Conservation (phyloP, 352 stramenopile genomes). For the Globisporangium carolinianum region DNA sequence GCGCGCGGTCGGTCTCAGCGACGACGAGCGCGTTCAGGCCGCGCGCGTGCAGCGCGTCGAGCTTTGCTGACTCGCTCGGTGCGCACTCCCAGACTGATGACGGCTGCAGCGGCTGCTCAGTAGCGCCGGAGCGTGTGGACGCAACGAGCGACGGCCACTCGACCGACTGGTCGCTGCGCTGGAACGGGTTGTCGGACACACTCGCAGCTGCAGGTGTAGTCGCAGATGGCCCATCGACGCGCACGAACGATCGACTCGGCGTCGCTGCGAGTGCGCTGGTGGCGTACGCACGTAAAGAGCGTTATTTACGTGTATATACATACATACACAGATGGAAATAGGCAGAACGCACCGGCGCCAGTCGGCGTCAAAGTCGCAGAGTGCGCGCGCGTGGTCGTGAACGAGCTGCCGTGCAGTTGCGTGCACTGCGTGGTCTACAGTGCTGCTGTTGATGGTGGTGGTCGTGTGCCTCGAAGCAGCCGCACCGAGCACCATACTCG, state of each 20-base stretch:
- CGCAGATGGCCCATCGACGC: not conserved
- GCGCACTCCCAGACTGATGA: no score
- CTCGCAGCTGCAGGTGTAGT: not conserved
- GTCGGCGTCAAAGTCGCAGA: constrained; percentile 51
- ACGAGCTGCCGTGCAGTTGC: constrained; percentile 39
- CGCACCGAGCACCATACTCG: constrained; percentile 19
- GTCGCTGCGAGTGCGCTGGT: not conserved
- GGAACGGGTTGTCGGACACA: constrained; percentile 10
- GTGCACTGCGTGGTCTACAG: constrained; percentile 20
- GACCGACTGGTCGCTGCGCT: not conserved
- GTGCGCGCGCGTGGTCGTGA: constrained; percentile 33
- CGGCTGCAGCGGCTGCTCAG: not conserved
- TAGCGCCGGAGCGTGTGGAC: not conserved
- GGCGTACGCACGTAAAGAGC: no score
- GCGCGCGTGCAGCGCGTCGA: constrained; percentile 15
- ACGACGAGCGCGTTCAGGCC: constrained; percentile 26
- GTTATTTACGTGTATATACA: no score
- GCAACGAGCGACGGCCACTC: constrained; percentile 1
- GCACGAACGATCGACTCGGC: not conserved
- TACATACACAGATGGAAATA: not conserved
- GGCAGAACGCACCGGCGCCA: constrained; percentile 30
- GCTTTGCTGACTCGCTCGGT: not conserved
- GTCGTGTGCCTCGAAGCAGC: not conserved
- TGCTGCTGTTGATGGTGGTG: not conserved
- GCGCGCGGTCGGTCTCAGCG: constrained; percentile 5